phyloP scores from a whole-genome alignment of 305 asterid species.

The Fraxinus angustifolia region DNA sequence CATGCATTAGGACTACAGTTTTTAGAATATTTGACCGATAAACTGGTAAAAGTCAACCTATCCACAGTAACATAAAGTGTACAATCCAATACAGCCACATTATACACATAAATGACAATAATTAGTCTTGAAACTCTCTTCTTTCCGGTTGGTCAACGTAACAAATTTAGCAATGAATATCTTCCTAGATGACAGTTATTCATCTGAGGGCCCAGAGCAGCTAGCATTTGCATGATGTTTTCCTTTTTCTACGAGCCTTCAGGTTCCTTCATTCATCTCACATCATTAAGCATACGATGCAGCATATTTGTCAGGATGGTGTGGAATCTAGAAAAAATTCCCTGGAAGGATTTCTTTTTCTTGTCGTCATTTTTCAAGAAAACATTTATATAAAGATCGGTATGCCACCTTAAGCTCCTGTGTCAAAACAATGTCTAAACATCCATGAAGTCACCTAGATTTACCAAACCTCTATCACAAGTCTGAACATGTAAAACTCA shows the following conservation, averaged over 20 bases:
- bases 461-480: neutral
- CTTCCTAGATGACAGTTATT: neutral
- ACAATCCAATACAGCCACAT: neutral
- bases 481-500: slow-evolving; percentile 2
- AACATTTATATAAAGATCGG: slow-evolving; percentile 1
- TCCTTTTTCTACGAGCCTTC: slow-evolving; percentile 10
- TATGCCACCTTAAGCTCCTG: slow-evolving; percentile 4
- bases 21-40: neutral
- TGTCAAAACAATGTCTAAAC: slow-evolving; percentile 13
- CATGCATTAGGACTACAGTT: neutral
- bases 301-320: slow-evolving; percentile 1
- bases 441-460: neutral
- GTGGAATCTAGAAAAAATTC: slow-evolving; percentile 5
- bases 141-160: neutral
- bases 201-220: slow-evolving; percentile 13
- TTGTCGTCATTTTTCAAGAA: slow-evolving; percentile 10
- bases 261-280: slow-evolving; percentile 17
- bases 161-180: neutral
- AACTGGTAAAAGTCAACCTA: neutral
- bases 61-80: neutral
- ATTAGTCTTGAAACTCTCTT: neutral
- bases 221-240: slow-evolving; percentile 6
- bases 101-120: neutral
- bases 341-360: slow-evolving; percentile 14
- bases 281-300: slow-evolving; percentile 9